Percentiles rank a stretch among this genome's conserved stretches.
These are phyloP conservation scores for Dendryphion nanum DNA, from an alignment of 2,329 filamentous ascomycete genomes.

Conservation along the genomic window DNA sequence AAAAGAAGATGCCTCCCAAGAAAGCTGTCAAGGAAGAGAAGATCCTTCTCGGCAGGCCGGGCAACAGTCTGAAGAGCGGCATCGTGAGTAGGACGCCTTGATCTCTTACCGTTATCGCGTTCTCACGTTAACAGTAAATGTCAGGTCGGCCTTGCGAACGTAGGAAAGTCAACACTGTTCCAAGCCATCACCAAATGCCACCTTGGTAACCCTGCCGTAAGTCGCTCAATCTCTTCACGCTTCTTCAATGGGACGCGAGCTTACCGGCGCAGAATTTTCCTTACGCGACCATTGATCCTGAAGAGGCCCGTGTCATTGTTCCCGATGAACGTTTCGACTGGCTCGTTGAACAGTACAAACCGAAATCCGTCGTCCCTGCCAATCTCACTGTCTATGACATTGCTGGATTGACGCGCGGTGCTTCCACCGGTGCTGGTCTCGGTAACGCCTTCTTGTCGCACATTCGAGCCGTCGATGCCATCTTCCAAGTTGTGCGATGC, in stretches of 20 bases:
- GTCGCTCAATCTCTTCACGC: constrained; percentile 31
- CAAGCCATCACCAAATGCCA: constrained; percentile 98
- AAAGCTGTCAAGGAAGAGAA: constrained; percentile 91
- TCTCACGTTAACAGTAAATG: constrained; percentile 45
- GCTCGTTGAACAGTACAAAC: constrained; percentile 94
- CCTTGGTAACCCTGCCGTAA: constrained; percentile 93
- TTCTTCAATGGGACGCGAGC: background rate
- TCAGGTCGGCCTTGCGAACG: constrained; percentile 96
- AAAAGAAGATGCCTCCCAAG: constrained; percentile 91
- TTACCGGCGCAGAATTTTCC: constrained; percentile 76
- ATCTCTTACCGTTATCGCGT: constrained; percentile 25
- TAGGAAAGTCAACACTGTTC: constrained; percentile 99
- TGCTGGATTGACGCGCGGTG: constrained; percentile 90
- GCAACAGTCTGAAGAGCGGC: constrained; percentile 98
- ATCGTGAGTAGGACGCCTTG: constrained; percentile 73
- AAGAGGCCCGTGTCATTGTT: constrained; percentile 96
- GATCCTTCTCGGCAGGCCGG: constrained; percentile 90
- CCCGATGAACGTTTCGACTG: constrained; percentile 96
- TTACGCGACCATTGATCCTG: constrained; percentile 97
- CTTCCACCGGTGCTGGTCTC: constrained; percentile 94
- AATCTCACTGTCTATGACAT: constrained; percentile 99
- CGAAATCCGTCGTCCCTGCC: constrained; percentile 94
- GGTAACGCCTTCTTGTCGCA: constrained; percentile 98
- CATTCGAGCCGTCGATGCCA: constrained; percentile 96
- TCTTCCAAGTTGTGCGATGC: constrained; percentile 94